Evolutionary conservation across 2,329 filamentous ascomycete species (phyloP), one percentile per base, ranked within the genome.

Genomic region (Hypoxylon sp.): DNA sequence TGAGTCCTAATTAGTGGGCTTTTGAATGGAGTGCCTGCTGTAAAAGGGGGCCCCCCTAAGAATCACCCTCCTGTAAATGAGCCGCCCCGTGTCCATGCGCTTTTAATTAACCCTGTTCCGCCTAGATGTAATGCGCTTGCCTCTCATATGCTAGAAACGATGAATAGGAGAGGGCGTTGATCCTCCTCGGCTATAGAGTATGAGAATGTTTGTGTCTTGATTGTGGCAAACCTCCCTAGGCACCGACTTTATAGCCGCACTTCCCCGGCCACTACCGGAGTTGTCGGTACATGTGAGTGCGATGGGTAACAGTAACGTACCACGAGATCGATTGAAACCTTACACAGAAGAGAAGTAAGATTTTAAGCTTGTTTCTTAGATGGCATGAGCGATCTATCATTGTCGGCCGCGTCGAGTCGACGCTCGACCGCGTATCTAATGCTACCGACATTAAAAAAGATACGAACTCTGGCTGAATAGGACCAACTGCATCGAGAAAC

Each of bases 341-440:
- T 34, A 37, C 51, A 54, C 23, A 9, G 29, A 21, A 56, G 21
- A 47, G 21, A 56, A 27, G 43, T n/a, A 45, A 27, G 39, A 48
- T 52, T 60, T 60, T 58, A 68, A 67, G 60, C 64, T 60, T 61
- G 54, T 54, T 52, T 54, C 34, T 16, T 58, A 55, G 23, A 50
- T 14, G 41, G 52, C 16, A 54, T 29, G 34, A 27, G 45, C 50
- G 30, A 51, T 56, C n/a, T 30, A 21, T n/a, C 34, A 34, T 48
- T 29, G 41, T 25, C 16, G 21, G 34, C 56, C 52, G 45, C 59
- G 47, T 61, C 58, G 39, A 63, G 39, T 43, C 27, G 39, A 43
- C 39, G 34, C 48, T 61, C 43, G 47, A 54, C 51, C 48, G 45
- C 30, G 54, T 6, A 58, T 55, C 52, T 59, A 19, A 19, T 25